These are phyloP conservation scores for Suhomyces prunicola DNA, from an alignment of 805 yeast genomes.

Conservation along the genomic window DNA sequence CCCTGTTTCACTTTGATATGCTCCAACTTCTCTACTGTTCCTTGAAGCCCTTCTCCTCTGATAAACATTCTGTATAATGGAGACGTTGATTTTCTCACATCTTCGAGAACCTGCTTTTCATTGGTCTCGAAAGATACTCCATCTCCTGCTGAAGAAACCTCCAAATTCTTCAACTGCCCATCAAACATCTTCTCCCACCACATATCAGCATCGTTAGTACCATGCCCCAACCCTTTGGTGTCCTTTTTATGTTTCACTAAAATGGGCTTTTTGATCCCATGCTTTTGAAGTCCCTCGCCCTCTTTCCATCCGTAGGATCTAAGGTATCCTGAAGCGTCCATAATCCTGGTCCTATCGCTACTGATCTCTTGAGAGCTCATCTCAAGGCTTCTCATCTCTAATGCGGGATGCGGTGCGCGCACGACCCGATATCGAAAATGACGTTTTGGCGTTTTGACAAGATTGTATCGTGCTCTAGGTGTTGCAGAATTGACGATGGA, in stretches of 20 bases:
- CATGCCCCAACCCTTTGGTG: constrained; percentile 85
- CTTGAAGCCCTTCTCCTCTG: constrained; percentile 78
- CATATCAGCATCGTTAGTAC: constrained; percentile 70
- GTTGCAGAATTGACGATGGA: neutral
- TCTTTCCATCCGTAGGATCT: constrained; percentile 86
- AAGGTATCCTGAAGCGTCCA: constrained; percentile 76
- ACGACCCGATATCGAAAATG: neutral
- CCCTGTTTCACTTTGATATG: constrained; percentile 14
- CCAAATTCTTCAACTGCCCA: constrained; percentile 80
- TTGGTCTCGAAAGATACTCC: constrained; percentile 54
- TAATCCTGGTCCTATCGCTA: constrained; percentile 21
- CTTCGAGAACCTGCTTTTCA: constrained; percentile 42
- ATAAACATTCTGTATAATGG: constrained; percentile 87
- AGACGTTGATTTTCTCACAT: constrained; percentile 51
- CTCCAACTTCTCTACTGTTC: constrained; percentile 56
- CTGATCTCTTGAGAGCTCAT: neutral
- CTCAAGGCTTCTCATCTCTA: neutral
- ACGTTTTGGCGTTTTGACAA: neutral
- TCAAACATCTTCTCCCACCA: constrained; percentile 99
- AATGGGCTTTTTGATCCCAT: constrained; percentile 82
- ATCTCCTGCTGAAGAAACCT: constrained; percentile 43
- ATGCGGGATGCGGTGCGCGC: neutral
- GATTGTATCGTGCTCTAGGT: neutral
- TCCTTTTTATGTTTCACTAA: constrained; percentile 88
- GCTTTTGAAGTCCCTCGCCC: constrained; percentile 78